Conservation (phyloP, 768 basidiomycete genomes). For the Xerocomellus intermedius region DNA sequence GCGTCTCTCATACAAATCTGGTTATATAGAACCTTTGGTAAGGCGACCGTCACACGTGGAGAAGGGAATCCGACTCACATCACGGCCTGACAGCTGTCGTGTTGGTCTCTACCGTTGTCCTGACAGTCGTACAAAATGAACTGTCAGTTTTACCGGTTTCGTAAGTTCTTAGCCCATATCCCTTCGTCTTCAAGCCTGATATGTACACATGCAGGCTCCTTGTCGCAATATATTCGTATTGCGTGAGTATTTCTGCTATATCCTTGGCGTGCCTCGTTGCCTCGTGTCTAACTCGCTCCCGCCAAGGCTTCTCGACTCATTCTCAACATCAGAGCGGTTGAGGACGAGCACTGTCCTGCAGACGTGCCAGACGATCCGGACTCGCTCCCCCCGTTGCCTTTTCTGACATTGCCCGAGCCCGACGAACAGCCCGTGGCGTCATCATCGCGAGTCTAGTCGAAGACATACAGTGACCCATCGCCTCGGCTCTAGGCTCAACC, state of each 20-base stretch:
- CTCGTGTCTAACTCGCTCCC: neutral
- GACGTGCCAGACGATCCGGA: constrained; percentile 6
- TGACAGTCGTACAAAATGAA: constrained; percentile 11
- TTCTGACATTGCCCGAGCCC: neutral
- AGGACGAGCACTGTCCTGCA: neutral
- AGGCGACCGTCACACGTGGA: neutral
- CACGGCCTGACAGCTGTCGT: constrained; percentile 6
- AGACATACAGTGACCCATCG: neutral
- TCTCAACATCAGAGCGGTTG: constrained; percentile 16
- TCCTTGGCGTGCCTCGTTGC: neutral
- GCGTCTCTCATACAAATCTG: neutral
- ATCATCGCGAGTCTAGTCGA: constrained; percentile 2
- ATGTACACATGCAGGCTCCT: constrained; percentile 11
- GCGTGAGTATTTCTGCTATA: constrained; percentile 11
- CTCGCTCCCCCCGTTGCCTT: neutral
- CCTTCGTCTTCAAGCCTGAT: neutral
- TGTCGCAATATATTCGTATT: constrained; percentile 19
- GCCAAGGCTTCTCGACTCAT: constrained; percentile 20
- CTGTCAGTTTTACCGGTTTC: constrained; percentile 11
- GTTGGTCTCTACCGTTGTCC: constrained; percentile 17
- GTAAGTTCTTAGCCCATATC: constrained; percentile 4
- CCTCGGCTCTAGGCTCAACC: too few species aligned
- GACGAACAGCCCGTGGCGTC: constrained; percentile 11
- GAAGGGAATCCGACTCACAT: neutral
- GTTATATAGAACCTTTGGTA: constrained; percentile 19